phyloP scores from a whole-genome alignment of 129 eudicot species.

The carrot (Daucus carota) region DNA sequence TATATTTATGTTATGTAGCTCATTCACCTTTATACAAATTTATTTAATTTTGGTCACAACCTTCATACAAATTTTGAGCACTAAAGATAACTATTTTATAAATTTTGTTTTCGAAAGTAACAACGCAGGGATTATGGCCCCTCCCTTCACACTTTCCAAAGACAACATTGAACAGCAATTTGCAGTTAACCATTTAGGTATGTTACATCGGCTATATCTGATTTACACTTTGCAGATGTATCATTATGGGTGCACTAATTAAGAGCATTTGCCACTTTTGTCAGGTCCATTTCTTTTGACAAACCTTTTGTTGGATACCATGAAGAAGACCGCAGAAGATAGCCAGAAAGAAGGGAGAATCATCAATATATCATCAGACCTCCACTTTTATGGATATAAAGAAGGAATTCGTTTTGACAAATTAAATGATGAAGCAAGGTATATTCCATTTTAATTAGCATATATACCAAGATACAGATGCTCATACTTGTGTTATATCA shows the following conservation, averaged over 20 bases:
- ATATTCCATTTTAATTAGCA: neutral
- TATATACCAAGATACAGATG: neutral
- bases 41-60: neutral
- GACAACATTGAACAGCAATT: conserved; percentile 54
- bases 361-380: conserved; percentile 45
- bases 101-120: conserved; percentile 27
- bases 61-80: neutral
- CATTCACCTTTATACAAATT: too few relatives aligned
- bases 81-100: conserved; percentile 1
- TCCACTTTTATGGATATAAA: conserved; percentile 22
- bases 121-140: conserved; percentile 62
- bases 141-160: conserved; percentile 43
- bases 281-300: conserved; percentile 62
- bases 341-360: conserved; percentile 57
- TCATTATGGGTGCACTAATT: neutral
- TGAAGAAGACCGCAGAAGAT: conserved; percentile 39
- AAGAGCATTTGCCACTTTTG: neutral
- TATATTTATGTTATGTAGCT: too few relatives aligned
- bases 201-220: neutral
- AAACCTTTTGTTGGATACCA: conserved; percentile 43
- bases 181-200: conserved; percentile 57
- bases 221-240: neutral
- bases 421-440: conserved; percentile 45
- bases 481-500: neutral
- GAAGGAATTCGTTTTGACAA: conserved; percentile 57